Base-by-base conservation (phyloP, 2,329 filamentous ascomycete species). In the Beauveria pseudobassiana region DNA sequence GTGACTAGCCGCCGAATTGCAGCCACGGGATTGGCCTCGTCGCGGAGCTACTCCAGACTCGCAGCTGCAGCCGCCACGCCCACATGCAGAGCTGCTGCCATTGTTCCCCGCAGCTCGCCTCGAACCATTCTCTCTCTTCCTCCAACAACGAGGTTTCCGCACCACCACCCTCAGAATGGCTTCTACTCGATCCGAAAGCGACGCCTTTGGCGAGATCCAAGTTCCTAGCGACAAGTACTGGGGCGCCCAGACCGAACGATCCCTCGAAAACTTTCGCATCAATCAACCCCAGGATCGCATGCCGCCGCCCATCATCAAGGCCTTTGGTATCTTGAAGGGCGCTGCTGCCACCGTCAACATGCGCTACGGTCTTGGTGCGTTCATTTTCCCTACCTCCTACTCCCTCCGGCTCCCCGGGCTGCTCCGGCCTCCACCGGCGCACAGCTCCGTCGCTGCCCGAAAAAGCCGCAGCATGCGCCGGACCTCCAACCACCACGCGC, bases 261-360 rank as follows among this genome's bases (percentile, higher is more conserved):
- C 93, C 58, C 85, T 98, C 75, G 88, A 90, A 77, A 99, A 99
- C 83, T 99, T 99, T 84, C 89, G 89, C 77, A 98, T 99, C 86
- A 98, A 98, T 80, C 95, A 98, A 83, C 95, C 95, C 64, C 91
- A 96, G 79, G 95, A 99, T 75, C 92, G 95, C 75, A 98, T 98
- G 93, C 95, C 95, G 54, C 88, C 91, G 67, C 90, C 93, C 51
- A 89, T 99, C 69, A 82, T 98, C 72, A 88, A 87, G 77, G 95
- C 95, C 7, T 97, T 99, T 75, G 95, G 95, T 74, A 96, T 98
- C 71, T 83, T 99, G 67, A 99, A 99, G 85, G 93, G 93, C 67
- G 95, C 95, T 62, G 95, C 95, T 50, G 95, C 95, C 53, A 91
- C 88, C 8, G 95, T 98, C 66, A 99, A 99, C 81, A 92, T 96